Evolutionary conservation across 2,329 filamentous ascomycete species (phyloP).

Genomic region (Pyrenochaeta sp.): DNA sequence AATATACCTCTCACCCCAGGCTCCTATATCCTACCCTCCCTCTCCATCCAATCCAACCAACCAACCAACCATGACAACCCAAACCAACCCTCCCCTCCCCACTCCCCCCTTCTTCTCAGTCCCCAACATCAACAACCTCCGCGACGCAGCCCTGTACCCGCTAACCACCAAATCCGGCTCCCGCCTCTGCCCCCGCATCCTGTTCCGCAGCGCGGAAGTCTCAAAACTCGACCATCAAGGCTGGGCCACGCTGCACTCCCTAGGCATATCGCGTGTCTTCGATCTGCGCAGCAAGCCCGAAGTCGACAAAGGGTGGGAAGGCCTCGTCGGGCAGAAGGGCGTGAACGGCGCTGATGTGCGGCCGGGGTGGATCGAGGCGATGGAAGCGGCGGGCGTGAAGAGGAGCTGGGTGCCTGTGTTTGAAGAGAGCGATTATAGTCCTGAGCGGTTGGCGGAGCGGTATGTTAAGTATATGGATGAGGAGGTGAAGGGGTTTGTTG

Average conservation of each 20-base stretch:
- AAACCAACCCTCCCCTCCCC: slow-evolving; percentile 18
- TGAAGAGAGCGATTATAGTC: slow-evolving; percentile 65
- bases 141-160: slow-evolving; percentile 39
- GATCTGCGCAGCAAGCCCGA: slow-evolving; percentile 72
- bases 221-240: slow-evolving; percentile 28
- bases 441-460: slow-evolving; percentile 68
- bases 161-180: slow-evolving; percentile 41
- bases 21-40: background rate
- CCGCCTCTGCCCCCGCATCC: slow-evolving; percentile 59
- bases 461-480: slow-evolving; percentile 67
- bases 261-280: slow-evolving; percentile 72
- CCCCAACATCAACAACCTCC: slow-evolving; percentile 47
- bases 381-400: slow-evolving; percentile 53
- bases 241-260: slow-evolving; percentile 41
- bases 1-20: background rate
- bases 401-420: slow-evolving; percentile 73
- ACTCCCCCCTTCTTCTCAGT: slow-evolving; percentile 46
- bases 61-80: slow-evolving; percentile 6
- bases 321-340: slow-evolving; percentile 33
- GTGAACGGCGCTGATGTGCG: slow-evolving; percentile 47
- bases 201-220: slow-evolving; percentile 76
- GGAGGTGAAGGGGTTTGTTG: slow-evolving; percentile 67
- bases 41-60: background rate
- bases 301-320: slow-evolving; percentile 56
- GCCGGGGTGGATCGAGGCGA: slow-evolving; percentile 25